Conservation (phyloP, 2,329 filamentous ascomycete species). For the Claviceps pusilla region DNA sequence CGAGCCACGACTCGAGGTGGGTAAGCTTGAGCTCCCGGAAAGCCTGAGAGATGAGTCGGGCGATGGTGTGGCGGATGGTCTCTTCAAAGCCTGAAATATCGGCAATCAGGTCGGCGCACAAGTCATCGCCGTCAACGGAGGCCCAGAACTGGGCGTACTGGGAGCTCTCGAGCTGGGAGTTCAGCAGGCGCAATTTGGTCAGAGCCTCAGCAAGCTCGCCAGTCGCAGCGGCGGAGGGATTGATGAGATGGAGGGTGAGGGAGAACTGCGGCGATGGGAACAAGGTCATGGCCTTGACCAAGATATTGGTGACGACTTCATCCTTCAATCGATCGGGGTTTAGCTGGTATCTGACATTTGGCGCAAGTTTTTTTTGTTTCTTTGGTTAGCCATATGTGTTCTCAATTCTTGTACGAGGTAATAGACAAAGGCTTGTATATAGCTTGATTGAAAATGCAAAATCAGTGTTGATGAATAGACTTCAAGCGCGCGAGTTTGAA, state of each 20-base stretch:
- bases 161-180: constrained; percentile 74
- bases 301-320: constrained; percentile 95
- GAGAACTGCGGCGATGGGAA: constrained; percentile 94
- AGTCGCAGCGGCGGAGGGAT: constrained; percentile 52
- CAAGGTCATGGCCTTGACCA: constrained; percentile 93
- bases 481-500: constrained; percentile 1
- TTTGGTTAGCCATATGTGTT: constrained; percentile 1
- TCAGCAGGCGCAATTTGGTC: constrained; percentile 69
- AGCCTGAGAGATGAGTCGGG: constrained; percentile 67
- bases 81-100: constrained; percentile 95
- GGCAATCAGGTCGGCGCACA: constrained; percentile 88
- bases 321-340: constrained; percentile 96
- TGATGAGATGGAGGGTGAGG: constrained; percentile 85
- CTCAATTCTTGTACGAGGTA: neutral
- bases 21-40: constrained; percentile 57
- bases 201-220: constrained; percentile 80
- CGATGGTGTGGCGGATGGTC: constrained; percentile 77
- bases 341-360: constrained; percentile 76
- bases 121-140: constrained; percentile 80
- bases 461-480: constrained; percentile 51
- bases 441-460: constrained; percentile 8
- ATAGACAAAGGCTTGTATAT: neutral
- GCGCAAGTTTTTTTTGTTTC: neutral
- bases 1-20: constrained; percentile 62
- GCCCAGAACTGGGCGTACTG: constrained; percentile 90